Evolutionary conservation across 129 eudicot genomes (phyloP), one percentile per base, ranked within the genome.

Genomic region (Silybum marianum): DNA sequence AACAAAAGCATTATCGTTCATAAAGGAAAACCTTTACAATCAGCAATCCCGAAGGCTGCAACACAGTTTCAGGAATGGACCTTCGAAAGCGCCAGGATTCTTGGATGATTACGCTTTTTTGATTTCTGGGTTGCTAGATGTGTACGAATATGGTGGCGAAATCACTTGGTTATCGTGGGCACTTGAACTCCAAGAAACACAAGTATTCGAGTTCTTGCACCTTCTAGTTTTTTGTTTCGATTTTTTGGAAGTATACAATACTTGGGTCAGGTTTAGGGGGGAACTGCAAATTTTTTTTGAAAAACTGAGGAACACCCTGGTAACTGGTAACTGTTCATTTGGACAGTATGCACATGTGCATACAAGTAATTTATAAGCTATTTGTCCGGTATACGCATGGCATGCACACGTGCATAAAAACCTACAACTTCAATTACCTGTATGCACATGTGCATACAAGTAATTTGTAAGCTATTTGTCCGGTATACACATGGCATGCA

Each of bases 31-130:
- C 81, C 93, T 94, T 42, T 94, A 94, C 82, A 69, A 87, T 83
- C 77, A 78, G 10, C 85, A 89, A 44, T 86, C 86, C 3, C 77
- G 74, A 74, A 92, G 93, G 71, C 89, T 94, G 78, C 88, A 89
- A 77, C 98, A 92, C 79, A 94, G 98, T 83, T 94, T 90, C 69
- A 80, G 98, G 44, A 89, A 92, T 11, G 97, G 97, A 26, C 97
- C 98, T 25, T 88, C 98, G 18, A 94, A 94, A 83, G 98, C 98
- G 8, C 97, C 98, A 5, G 98, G 97, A 18, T 94, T 94, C 84
- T 83, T 94, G 74, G 98, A 94, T 84, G 98, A 94, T 85, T 92
- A 92, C 65, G 97, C 98, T 1, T 94, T 94, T 74, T 85, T 94
- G 66, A 92, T 94, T 62, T 88, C 96, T 8, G 94, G 94, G 71